Conservation (phyloP, 164 flowering plant genomes). For the Brasenia schreberi region DNA sequence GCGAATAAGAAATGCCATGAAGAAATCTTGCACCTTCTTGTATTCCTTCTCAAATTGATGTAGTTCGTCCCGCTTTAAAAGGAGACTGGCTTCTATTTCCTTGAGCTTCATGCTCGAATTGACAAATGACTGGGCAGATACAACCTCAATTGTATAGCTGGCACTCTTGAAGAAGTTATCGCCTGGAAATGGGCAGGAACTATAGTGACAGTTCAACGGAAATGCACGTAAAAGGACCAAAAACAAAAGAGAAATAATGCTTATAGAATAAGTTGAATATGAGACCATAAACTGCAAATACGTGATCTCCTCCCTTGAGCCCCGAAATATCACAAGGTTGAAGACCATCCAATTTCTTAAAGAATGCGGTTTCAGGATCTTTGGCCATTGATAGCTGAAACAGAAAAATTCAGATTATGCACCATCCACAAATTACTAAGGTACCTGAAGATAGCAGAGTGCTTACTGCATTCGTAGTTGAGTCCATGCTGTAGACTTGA, state of each 20-base stretch:
- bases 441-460: background rate
- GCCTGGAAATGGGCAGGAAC: constrained; percentile 25
- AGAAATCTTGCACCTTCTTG: constrained; percentile 29
- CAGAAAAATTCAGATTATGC: constrained; percentile 1
- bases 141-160: constrained; percentile 59
- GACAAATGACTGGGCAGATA: constrained; percentile 59
- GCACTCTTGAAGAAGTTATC: constrained; percentile 79
- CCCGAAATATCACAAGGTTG: constrained; percentile 79
- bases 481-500: constrained; percentile 96
- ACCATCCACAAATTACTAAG: background rate
- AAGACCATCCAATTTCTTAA: constrained; percentile 75
- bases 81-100: constrained; percentile 67
- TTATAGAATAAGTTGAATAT: constrained; percentile 6
- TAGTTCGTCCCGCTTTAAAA: constrained; percentile 62
- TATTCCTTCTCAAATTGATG: constrained; percentile 77
- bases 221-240: background rate
- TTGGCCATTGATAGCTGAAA: constrained; percentile 69
- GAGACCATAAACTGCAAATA: constrained; percentile 78
- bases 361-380: constrained; percentile 78
- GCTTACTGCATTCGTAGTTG: constrained; percentile 80
- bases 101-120: constrained; percentile 52
- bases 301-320: constrained; percentile 76
- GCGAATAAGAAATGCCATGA: background rate
- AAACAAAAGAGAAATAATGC: constrained; percentile 1
- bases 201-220: background rate